These are phyloP conservation scores for Rhizopogon vinicolor DNA, from an alignment of 768 basidiomycete genomes.

Conservation along the genomic window DNA sequence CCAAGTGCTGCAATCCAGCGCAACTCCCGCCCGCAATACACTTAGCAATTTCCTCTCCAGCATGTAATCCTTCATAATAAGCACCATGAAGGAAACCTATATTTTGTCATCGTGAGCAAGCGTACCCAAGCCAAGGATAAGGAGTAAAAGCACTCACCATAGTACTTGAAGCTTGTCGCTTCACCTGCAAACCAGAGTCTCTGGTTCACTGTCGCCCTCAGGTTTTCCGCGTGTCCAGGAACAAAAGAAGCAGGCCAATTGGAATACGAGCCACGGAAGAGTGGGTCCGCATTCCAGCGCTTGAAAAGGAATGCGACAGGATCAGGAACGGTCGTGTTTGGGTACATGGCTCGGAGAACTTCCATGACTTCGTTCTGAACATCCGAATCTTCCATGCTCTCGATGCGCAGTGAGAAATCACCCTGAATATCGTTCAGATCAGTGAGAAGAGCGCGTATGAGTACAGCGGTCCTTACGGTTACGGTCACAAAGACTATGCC, in stretches of 20 bases:
- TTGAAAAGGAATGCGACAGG: slow-evolving; percentile 54
- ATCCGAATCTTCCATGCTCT: slow-evolving; percentile 41
- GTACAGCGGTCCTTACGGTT: slow-evolving; percentile 12
- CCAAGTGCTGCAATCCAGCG: slow-evolving; percentile 20
- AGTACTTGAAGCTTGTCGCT: slow-evolving; percentile 53
- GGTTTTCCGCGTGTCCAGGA: slow-evolving; percentile 47
- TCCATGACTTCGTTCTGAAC: slow-evolving; percentile 50
- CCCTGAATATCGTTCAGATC: slow-evolving; percentile 34
- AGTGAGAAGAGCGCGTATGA: background rate
- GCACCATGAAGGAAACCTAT: slow-evolving; percentile 56
- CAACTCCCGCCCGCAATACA: slow-evolving; percentile 33
- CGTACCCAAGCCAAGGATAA: background rate
- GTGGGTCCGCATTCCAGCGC: slow-evolving; percentile 48
- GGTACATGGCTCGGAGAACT: slow-evolving; percentile 59
- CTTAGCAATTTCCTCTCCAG: slow-evolving; percentile 33
- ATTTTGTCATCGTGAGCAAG: background rate
- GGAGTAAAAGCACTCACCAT: slow-evolving; percentile 37
- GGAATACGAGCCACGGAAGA: slow-evolving; percentile 46
- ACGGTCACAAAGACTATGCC: slow-evolving; percentile 35
- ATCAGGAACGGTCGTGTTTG: slow-evolving; percentile 46
- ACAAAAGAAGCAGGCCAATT: slow-evolving; percentile 68
- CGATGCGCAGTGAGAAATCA: slow-evolving; percentile 56
- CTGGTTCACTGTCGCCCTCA: slow-evolving; percentile 46
- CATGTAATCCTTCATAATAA: slow-evolving; percentile 47
- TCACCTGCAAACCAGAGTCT: slow-evolving; percentile 63